Base-by-base conservation (phyloP, 495 filamentous ascomycete genomes). In the Aspergillus bridgeri region DNA sequence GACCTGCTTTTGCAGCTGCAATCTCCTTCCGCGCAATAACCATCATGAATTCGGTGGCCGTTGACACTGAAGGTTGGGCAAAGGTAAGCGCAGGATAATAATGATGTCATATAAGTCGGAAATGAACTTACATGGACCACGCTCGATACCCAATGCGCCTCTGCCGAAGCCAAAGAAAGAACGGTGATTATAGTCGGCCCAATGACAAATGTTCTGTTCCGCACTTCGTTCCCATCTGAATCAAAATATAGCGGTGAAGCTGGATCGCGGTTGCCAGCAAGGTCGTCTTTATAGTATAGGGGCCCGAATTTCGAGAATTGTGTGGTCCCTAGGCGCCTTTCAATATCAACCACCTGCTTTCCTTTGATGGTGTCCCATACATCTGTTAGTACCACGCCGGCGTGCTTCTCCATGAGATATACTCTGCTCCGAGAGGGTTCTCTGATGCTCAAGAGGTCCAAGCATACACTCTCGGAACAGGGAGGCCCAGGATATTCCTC, bases 391-490 rank as follows among this genome's bases (percentile, higher is more conserved):
- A 60, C 33, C 22, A 64, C 53, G 15, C 68, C 70, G 22, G 52
- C 45, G 29, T 63, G 66, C 45, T 65, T 65, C 55, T 71, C 70
- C 69, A 69, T 71, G 19, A 71, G 54, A 71, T 71, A 58, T 70
- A 73, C 59, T 69, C 68, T 44, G 70, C 65, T 50, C 63, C 66
- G 24, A 69, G 48, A 27, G 70, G 63, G 57, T 64, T 68, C 42
- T 64, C 51, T 53, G 63, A 60, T 53, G 62, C 61, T 56, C 53
- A 23, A 53, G 69, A 67, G 25, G 65, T 66, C 65, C 67, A 73
- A 42, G 66, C 61, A 29, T 68, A 63, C 2, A 75, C 66, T 59
- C 46, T 61, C 13, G 66, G 70, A 55, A 68, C 58, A 49, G 69
- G 69, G 42, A 72, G 50, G 21, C 54, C 38, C 5, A 69, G 48